These are phyloP conservation scores for Backusella liffmaniae DNA, from an alignment of 192 early-diverging fungal species.

Conservation along the genomic window DNA sequence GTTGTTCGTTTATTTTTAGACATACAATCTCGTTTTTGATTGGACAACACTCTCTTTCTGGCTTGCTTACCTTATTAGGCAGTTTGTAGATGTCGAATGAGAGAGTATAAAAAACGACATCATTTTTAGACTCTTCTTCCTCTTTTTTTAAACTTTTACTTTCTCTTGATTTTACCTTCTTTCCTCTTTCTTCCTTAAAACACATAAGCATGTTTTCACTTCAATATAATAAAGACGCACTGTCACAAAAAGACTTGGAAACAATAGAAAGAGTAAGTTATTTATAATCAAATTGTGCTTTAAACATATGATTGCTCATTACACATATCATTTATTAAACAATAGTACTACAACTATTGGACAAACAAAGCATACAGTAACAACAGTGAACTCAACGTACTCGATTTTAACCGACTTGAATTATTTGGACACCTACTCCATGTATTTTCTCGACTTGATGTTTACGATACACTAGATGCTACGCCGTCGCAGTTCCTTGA, in stretches of 20 bases:
- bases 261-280: slow-evolving; percentile 52
- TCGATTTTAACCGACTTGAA: slow-evolving; percentile 63
- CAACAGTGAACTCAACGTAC: slow-evolving; percentile 60
- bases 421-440: slow-evolving; percentile 78
- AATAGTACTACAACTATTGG: slow-evolving; percentile 20
- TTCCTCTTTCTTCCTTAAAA: background rate
- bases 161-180: background rate
- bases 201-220: slow-evolving; percentile 46
- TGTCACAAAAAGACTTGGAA: slow-evolving; percentile 56
- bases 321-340: slow-evolving; percentile 24
- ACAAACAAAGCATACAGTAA: background rate
- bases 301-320: slow-evolving; percentile 45
- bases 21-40: background rate
- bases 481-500: slow-evolving; percentile 66
- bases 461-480: slow-evolving; percentile 55
- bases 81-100: background rate
- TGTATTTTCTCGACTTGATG: slow-evolving; percentile 65
- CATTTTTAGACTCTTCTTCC: background rate
- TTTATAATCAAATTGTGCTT: slow-evolving; percentile 28
- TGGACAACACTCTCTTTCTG: background rate
- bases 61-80: background rate
- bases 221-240: slow-evolving; percentile 37
- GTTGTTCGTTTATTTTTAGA: background rate
- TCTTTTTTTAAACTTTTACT: background rate
- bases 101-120: background rate